phyloP scores from a whole-genome alignment of 1,284 basidiomycete species.

The Rhodotorula sp. region DNA sequence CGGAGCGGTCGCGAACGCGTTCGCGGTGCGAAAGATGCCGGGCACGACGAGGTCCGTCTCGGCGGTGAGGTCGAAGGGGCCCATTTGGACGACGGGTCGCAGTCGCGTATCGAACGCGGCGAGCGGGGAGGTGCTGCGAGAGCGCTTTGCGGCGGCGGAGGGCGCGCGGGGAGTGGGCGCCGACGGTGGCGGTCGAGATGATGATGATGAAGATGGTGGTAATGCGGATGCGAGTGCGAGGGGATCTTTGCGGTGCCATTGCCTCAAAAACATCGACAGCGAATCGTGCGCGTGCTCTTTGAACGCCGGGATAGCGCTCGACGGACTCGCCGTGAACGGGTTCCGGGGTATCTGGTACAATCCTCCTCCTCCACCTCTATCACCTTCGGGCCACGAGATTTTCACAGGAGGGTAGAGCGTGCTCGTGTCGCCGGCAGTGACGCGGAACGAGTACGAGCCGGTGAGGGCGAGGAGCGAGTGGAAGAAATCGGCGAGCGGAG shows the following conservation, averaged over 20 bases:
- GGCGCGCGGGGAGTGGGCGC: background rate
- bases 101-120: conserved; percentile 41
- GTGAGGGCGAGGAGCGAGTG: conserved; percentile 70
- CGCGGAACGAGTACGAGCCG: conserved; percentile 65
- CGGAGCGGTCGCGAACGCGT: conserved; percentile 43
- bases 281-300: conserved; percentile 7
- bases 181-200: conserved; percentile 20
- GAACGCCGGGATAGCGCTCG: conserved; percentile 2
- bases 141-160: background rate
- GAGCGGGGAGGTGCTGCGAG: background rate
- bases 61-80: conserved; percentile 47
- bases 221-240: conserved; percentile 24
- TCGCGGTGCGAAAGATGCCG: conserved; percentile 56
- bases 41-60: conserved; percentile 49
- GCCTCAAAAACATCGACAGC: background rate
- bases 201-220: conserved; percentile 18
- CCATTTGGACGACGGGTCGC: conserved; percentile 51
- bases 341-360: conserved; percentile 14
- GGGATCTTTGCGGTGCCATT: conserved; percentile 12
- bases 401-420: conserved; percentile 21
- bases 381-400: conserved; percentile 24
- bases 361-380: background rate
- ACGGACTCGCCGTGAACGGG: conserved; percentile 11
- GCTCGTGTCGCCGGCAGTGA: conserved; percentile 27
- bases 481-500: conserved; percentile 74